Percentiles rank a stretch among this genome's conserved stretches.
Conservation (phyloP, 1,284 basidiomycete genomes). For the Violaceomyces palustris region DNA sequence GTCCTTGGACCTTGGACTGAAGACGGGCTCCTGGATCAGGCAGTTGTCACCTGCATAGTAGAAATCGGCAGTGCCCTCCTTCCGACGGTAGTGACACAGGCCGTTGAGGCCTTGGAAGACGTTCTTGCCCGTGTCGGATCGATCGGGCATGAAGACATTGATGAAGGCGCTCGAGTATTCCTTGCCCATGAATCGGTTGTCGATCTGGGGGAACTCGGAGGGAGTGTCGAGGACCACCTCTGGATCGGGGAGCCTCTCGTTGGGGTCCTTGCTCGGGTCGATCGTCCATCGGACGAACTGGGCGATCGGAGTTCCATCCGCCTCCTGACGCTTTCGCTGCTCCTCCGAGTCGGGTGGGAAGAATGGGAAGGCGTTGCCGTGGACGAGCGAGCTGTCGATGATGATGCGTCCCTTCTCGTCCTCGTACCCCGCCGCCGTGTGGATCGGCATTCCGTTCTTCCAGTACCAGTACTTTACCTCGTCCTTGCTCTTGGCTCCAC, state of each 20-base stretch:
- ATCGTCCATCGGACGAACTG: conserved; percentile 18
- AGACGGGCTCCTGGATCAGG: conserved; percentile 22
- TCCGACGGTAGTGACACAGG: conserved; percentile 11
- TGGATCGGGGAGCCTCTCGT: conserved; percentile 9
- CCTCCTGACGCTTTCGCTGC: conserved; percentile 9
- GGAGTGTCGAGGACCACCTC: conserved; percentile 15
- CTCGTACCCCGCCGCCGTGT: conserved; percentile 10
- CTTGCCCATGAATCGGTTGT: conserved; percentile 16
- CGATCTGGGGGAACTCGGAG: conserved; percentile 22
- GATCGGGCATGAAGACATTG: conserved; percentile 16
- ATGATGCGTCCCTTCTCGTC: conserved; percentile 14
- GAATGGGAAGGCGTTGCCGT: conserved; percentile 15
- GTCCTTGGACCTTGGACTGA: conserved; percentile 15
- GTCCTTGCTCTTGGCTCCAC: conserved; percentile 17
- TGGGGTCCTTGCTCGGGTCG: conserved; percentile 13
- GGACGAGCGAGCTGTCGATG: conserved; percentile 13
- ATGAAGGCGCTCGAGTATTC: conserved; percentile 13
- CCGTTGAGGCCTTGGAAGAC: conserved; percentile 19
- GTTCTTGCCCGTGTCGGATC: conserved; percentile 14
- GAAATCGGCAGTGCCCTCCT: conserved; percentile 8
- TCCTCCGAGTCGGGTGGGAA: conserved; percentile 12
- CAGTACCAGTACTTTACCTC: conserved; percentile 19
- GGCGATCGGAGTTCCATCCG: conserved; percentile 8
- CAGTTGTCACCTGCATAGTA: conserved; percentile 19
- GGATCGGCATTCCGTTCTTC: conserved; percentile 20